Percentiles rank a stretch among this genome's conserved stretches.
Evolutionary conservation across 441 rosid genomes (phyloP).

Genomic region (Mallotus repandus): DNA sequence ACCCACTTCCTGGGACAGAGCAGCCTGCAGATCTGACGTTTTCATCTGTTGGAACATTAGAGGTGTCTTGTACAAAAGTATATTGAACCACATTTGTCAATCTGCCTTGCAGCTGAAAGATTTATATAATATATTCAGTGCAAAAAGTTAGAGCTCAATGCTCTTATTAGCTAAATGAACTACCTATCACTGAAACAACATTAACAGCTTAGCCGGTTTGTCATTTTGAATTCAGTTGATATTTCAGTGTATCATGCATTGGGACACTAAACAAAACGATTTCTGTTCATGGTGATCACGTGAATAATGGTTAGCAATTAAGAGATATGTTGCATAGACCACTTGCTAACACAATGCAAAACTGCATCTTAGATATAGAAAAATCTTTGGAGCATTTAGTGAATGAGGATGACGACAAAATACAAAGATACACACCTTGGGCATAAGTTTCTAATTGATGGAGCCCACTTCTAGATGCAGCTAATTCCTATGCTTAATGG

Average conservation of each 20-base stretch:
- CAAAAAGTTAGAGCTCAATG: background rate
- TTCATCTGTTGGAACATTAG: background rate
- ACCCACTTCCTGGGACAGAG: background rate
- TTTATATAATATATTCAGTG: background rate
- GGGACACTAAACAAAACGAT: background rate
- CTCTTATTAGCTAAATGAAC: background rate
- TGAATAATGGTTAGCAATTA: conserved; percentile 3
- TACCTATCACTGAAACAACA: background rate
- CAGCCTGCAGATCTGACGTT: background rate
- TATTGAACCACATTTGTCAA: background rate
- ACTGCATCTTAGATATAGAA: background rate
- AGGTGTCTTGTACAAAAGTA: background rate
- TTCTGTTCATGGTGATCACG: background rate
- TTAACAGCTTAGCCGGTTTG: background rate
- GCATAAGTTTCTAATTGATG: background rate
- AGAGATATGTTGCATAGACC: background rate
- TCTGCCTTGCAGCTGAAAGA: background rate
- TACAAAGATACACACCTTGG: conserved; percentile 26
- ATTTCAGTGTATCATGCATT: background rate
- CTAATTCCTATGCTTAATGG: conserved; percentile 30
- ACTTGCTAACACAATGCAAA: conserved; percentile 1
- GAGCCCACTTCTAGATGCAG: conserved; percentile 19
- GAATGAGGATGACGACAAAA: background rate
- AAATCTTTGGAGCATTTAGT: background rate
- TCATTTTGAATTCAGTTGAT: background rate